phyloP scores from a whole-genome alignment of 768 basidiomycete genomes.

The Phlebiopsis gigantea region DNA sequence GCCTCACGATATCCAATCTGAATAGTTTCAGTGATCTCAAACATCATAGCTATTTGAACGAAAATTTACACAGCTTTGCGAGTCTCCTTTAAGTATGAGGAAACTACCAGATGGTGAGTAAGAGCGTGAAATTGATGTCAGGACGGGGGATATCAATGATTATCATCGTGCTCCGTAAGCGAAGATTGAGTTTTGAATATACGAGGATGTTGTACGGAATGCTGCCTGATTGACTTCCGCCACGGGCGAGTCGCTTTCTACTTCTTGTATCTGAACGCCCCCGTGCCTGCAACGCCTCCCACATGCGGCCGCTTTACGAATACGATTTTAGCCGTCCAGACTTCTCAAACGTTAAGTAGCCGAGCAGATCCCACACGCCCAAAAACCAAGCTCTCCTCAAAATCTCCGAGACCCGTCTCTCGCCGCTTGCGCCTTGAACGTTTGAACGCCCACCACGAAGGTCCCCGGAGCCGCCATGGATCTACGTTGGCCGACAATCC shows the following conservation, averaged over 20 bases:
- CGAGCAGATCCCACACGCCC: neutral
- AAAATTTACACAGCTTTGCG: no score
- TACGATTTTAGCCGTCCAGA: neutral
- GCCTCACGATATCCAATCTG: no score
- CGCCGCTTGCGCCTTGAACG: neutral
- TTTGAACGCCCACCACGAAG: neutral
- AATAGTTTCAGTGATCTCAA: no score
- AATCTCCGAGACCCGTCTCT: neutral
- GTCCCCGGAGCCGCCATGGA: neutral
- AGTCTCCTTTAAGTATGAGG: no score
- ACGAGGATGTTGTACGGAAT: neutral
- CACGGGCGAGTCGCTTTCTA: neutral
- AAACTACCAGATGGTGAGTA: no score
- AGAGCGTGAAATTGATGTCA: no score
- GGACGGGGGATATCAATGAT: no score
- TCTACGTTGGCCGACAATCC: neutral
- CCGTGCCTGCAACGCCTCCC: conserved; percentile 3
- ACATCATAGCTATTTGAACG: no score
- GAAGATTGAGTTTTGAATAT: neutral
- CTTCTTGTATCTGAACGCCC: neutral
- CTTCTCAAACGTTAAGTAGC: neutral
- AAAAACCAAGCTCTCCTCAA: neutral
- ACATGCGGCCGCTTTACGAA: neutral
- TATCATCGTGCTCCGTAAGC: no score
- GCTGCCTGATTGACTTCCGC: no score